phyloP scores from a whole-genome alignment of 495 filamentous ascomycete species.

The Usnea hakonensis region DNA sequence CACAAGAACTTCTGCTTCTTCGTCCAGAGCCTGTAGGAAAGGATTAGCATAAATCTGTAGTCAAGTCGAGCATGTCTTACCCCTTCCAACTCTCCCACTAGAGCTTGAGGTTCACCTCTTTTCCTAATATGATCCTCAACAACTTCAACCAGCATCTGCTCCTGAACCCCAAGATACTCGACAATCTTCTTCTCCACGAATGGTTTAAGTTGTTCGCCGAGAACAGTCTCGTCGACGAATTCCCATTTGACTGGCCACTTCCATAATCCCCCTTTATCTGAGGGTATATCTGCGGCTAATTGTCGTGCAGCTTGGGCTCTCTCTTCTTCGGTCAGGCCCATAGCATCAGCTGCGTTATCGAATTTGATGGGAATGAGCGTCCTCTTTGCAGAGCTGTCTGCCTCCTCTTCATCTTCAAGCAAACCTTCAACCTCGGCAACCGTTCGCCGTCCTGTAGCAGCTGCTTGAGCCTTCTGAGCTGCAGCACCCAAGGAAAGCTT shows the following conservation, averaged over 20 bases:
- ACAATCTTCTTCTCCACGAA: conserved; percentile 98
- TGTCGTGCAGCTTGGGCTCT: conserved; percentile 68
- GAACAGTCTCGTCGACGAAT: conserved; percentile 75
- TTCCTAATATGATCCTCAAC: conserved; percentile 82
- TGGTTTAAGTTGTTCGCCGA: conserved; percentile 80
- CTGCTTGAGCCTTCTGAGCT: conserved; percentile 70
- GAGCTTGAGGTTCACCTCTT: conserved; percentile 63
- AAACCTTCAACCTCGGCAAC: conserved; percentile 90
- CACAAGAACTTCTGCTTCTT: conserved; percentile 88
- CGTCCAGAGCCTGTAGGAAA: conserved; percentile 66
- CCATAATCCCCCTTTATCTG: conserved; percentile 80
- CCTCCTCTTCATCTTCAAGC: conserved; percentile 87
- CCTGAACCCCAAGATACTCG: conserved; percentile 91
- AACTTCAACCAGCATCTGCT: conserved; percentile 89
- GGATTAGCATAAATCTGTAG: conserved; percentile 30
- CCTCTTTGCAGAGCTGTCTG: conserved; percentile 60
- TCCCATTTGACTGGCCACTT: conserved; percentile 91
- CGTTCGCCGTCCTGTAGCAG: conserved; percentile 62
- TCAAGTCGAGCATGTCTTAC: conserved; percentile 42
- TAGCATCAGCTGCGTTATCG: conserved; percentile 62
- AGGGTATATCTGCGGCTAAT: conserved; percentile 83
- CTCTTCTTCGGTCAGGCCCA: conserved; percentile 74
- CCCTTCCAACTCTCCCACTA: conserved; percentile 78
- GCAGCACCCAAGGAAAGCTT: conserved; percentile 88
- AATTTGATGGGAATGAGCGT: conserved; percentile 89